Evolutionary conservation across 148 eudicot species (phyloP), one percentile per base, ranked within the genome.

Genomic region (Drosera capensis): DNA sequence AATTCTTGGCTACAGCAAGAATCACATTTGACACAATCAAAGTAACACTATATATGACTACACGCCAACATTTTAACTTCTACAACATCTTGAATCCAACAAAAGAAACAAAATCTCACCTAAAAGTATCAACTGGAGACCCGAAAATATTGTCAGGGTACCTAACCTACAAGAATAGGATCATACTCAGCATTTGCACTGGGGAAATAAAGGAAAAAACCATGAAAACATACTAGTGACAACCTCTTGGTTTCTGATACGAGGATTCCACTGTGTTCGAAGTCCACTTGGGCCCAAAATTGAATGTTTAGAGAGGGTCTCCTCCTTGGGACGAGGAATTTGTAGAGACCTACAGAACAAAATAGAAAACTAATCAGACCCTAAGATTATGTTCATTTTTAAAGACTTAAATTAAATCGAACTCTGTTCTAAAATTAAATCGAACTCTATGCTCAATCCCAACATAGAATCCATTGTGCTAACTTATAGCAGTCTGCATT

Each of bases 231-330:
- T 17, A 25, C 21, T 9, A 34, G 38, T 5, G 20, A 58, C 57
- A 68, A 84, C 85, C 82, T 53, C 76, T 63, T 49, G 69, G 47
- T 57, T 51, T 57, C 52, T 62, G 62, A 57, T 58, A 45, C 93
- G 95, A 50, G 82, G 85, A 62, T 72, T 92, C 95, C 93, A 84
- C 54, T 70, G 80, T 18, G 77, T 84, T 54, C 63, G 67, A 50
- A 90, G 95, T 52, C 97, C 97, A 63, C 58, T 90, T 45, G 93
- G 93, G 31, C 97, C 97, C 75, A 90, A 68, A 67, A 90, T 80
- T 45, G 97, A 90, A 64, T 90, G 97, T 54, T 70, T 73, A 8
- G 71, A 72, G 57, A 85, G 93, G 31, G 95, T 80, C 66, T 85
- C 99, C 52, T 85, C 94, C 65, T 64, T 80, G 40, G 99, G 80